Evolutionary conservation across 179 eudicot species (phyloP).

Genomic region (Carnegiea gigantea): DNA sequence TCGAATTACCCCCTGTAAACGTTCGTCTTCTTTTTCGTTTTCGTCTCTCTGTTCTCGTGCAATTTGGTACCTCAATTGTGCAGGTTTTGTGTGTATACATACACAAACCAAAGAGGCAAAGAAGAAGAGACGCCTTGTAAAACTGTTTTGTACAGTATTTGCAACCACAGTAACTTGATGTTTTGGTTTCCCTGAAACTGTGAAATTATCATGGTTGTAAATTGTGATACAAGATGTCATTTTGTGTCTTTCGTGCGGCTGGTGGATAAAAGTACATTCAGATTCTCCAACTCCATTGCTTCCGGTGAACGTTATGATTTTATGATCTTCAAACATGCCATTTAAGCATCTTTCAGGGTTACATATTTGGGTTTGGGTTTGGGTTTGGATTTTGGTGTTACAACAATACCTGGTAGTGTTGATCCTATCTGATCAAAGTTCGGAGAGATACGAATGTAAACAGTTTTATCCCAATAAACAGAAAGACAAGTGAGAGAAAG

Average conservation of each 20-base stretch:
- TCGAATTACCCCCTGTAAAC: conserved; percentile 27
- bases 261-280: too few species aligned
- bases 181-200: background rate
- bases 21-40: background rate
- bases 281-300: background rate
- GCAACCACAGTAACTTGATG: conserved; percentile 21
- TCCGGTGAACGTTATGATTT: too few species aligned
- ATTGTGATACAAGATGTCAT: background rate
- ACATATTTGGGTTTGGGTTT: too few species aligned
- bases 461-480: too few species aligned
- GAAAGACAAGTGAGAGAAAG: background rate
- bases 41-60: background rate
- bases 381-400: too few species aligned
- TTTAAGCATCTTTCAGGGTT: too few species aligned
- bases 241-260: too few species aligned
- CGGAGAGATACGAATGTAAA: too few species aligned
- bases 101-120: background rate
- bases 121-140: background rate
- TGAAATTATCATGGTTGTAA: background rate
- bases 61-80: conserved; percentile 17
- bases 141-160: conserved; percentile 15
- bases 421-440: too few species aligned
- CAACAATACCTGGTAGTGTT: too few species aligned
- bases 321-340: too few species aligned
- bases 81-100: conserved; percentile 24